Evolutionary conservation across 768 basidiomycete genomes (phyloP), one percentile per base, ranked within the genome.

Genomic region (Cystofilobasidium capitatum): DNA sequence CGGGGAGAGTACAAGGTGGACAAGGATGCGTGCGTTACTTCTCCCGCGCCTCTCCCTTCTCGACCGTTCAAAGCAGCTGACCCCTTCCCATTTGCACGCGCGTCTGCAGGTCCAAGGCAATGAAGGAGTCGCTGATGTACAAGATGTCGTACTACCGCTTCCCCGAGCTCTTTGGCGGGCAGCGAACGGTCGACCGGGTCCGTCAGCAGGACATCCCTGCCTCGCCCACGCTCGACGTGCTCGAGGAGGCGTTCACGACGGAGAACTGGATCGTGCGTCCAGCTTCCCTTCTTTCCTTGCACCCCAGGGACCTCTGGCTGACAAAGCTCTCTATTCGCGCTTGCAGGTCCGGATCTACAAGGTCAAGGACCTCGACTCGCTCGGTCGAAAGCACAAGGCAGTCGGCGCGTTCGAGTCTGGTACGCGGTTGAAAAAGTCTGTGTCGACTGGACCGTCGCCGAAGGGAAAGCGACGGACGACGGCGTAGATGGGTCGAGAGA

Each of bases 221-320:
- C 64, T 79, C 88, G 20, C 89, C 90, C 40, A 87, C 85, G 42
- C 80, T 98, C 40, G 91, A 99, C 76, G 88, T 87, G 72, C 83
- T 98, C 57, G 91, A 99, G 70, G 96, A 99, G 78, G 96, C 94
- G 10, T 99, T 93, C 81, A 99, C 96, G 1, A 90, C 91, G 9
- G 96, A 99, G 80, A 99, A 99, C 78, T 99, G 96, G 96, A 94
- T 99, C 71, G 94, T 91, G 74, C 77, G 85, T 81, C 47, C 47
- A 51, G 17, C 33, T 49, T 33, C 9, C 40, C 35, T 24, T 8
- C 33, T 36, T 9, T 20, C 5, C 13, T n/a, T 42, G 17, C 57
- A 17, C 39, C 58, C 1, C 40, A 9, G 31, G 37, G 66, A 51
- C 40, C 37, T 64, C 37, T n/a, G 33, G 9, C 33, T 39, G 31